These are phyloP conservation scores for Populus alba DNA, from an alignment of 345 rosid genomes.

Conservation along the genomic window DNA sequence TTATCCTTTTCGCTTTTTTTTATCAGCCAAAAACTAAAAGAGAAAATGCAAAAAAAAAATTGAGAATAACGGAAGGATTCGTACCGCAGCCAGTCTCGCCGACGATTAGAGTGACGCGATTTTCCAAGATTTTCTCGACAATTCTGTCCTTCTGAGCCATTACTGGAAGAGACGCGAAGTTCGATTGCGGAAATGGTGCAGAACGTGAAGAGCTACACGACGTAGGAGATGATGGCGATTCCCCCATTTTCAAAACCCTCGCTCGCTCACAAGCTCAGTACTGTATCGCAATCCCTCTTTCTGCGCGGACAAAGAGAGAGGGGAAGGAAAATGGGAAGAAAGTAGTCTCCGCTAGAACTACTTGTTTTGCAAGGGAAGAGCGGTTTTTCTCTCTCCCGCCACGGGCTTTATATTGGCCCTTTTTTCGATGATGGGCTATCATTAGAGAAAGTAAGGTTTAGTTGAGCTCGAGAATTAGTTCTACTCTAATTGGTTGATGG, in stretches of 20 bases:
- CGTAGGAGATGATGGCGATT: slow-evolving; percentile 45
- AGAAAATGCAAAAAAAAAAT: not conserved
- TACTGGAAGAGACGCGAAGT: slow-evolving; percentile 68
- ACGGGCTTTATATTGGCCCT: not conserved
- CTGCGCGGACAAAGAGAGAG: not conserved
- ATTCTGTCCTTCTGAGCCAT: slow-evolving; percentile 60
- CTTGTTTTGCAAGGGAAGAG: not conserved
- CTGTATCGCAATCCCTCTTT: not conserved
- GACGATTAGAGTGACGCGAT: slow-evolving; percentile 93
- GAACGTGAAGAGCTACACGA: slow-evolving; percentile 45
- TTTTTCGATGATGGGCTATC: not conserved
- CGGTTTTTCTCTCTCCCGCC: not conserved
- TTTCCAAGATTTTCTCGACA: slow-evolving; percentile 72
- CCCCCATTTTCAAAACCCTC: slow-evolving; percentile 34
- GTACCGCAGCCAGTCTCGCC: slow-evolving; percentile 97
- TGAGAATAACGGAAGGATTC: not conserved
- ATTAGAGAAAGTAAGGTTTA: not conserved
- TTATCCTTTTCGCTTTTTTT: too few species aligned
- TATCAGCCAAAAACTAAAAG: not conserved
- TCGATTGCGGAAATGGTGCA: slow-evolving; percentile 35
- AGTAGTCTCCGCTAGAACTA: not conserved
- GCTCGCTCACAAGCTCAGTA: not conserved
- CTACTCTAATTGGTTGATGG: not conserved
- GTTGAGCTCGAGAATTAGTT: not conserved
- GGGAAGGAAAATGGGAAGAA: not conserved